Conservation (phyloP, 805 yeast genomes). For the Yueomyces sp. region DNA sequence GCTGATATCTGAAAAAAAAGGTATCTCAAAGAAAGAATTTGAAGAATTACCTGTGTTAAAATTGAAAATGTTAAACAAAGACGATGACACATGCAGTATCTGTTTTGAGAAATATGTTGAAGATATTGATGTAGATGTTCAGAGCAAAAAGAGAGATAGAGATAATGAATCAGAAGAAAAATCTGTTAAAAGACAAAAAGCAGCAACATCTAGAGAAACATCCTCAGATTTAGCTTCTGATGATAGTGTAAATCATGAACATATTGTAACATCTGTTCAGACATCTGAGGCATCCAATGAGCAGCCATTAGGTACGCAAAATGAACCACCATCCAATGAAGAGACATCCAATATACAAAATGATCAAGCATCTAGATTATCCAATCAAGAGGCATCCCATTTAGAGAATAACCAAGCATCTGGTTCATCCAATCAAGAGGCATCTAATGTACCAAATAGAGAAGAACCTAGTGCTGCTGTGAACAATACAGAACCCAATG, state of each 20-base stretch:
- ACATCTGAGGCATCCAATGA: neutral
- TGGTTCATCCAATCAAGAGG: neutral
- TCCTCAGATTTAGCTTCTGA: too few species aligned
- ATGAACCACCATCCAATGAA: neutral
- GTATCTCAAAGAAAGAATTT: constrained; percentile 41
- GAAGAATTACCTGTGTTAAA: constrained; percentile 32
- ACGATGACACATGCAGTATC: constrained; percentile 37
- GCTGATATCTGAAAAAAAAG: constrained; percentile 34
- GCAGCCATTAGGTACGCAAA: constrained; percentile 8
- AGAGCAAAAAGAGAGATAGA: constrained; percentile 15
- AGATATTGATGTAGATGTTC: constrained; percentile 1
- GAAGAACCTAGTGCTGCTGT: constrained; percentile 2
- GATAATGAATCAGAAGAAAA: constrained; percentile 15
- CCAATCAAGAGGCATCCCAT: neutral
- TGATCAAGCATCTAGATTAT: neutral
- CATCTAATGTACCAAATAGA: too few species aligned
- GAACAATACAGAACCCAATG: neutral
- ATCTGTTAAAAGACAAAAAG: constrained; percentile 10
- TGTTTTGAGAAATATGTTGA: constrained; percentile 44
- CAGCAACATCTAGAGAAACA: constrained; percentile 1
- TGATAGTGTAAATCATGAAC: too few species aligned
- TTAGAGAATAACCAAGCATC: neutral
- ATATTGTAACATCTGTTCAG: too few species aligned
- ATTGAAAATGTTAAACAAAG: constrained; percentile 15
- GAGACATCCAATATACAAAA: neutral